Evolutionary conservation across 2,329 filamentous ascomycete species (phyloP).

Genomic region (Neofusicoccum laricinum): DNA sequence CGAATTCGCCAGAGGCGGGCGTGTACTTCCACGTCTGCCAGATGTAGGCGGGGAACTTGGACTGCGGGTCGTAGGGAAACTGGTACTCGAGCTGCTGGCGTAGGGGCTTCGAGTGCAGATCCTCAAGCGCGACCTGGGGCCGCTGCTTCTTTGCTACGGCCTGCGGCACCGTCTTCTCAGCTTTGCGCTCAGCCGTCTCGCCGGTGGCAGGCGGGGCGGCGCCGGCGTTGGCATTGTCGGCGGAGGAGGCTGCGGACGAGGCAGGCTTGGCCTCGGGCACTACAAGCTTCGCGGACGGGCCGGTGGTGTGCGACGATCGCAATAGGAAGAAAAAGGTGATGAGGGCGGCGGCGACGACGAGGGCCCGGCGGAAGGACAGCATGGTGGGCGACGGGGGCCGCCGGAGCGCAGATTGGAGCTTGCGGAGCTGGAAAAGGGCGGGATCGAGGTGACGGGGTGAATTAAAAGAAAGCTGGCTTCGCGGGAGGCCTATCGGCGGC

Average conservation of each 20-base stretch:
- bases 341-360: constrained; percentile 68
- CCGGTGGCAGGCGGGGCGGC: background rate
- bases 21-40: constrained; percentile 99
- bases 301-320: constrained; percentile 53
- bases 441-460: background rate
- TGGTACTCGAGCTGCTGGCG: constrained; percentile 84
- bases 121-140: constrained; percentile 63
- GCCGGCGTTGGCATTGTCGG: background rate
- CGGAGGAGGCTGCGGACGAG: constrained; percentile 12
- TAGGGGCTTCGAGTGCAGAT: constrained; percentile 69
- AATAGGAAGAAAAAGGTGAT: constrained; percentile 69
- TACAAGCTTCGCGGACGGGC: constrained; percentile 26
- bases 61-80: constrained; percentile 85
- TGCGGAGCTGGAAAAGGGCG: background rate
- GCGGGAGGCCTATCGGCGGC: constrained; percentile 4
- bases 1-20: constrained; percentile 73
- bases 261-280: constrained; percentile 29
- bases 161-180: constrained; percentile 21
- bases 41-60: constrained; percentile 93
- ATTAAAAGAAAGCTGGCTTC: constrained; percentile 1
- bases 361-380: constrained; percentile 74
- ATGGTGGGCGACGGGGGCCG: constrained; percentile 47
- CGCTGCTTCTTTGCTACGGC: constrained; percentile 40
- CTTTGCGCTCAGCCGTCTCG: constrained; percentile 18
- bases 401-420: constrained; percentile 12